These are phyloP conservation scores for Hansfordia pulvinata DNA, from an alignment of 2,329 filamentous ascomycete species.

Conservation along the genomic window DNA sequence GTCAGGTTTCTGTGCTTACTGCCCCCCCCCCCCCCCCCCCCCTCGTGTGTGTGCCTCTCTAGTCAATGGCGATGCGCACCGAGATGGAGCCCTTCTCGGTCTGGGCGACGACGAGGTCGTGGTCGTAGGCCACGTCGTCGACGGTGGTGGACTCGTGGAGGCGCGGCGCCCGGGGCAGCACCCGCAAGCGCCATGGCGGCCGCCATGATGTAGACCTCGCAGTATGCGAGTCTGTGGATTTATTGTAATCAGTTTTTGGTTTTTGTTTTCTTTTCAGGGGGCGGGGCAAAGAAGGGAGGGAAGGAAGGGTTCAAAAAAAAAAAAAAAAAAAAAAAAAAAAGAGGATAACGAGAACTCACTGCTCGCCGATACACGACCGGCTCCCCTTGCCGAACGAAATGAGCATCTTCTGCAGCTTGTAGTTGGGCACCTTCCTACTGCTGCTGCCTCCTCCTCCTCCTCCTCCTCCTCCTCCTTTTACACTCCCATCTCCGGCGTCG, in stretches of 20 bases:
- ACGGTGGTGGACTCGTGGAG: neutral
- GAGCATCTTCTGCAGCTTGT: slow-evolving; percentile 1
- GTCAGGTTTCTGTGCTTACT: too few relatives aligned
- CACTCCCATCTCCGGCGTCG: too few relatives aligned
- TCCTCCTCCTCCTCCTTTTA: too few relatives aligned
- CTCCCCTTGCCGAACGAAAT: slow-evolving; percentile 6
- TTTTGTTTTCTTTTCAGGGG: neutral
- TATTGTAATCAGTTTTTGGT: neutral
- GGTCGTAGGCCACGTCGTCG: neutral
- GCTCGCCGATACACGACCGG: slow-evolving; percentile 9
- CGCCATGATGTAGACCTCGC: slow-evolving; percentile 1
- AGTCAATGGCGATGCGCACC: neutral
- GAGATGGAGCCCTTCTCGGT: slow-evolving; percentile 1
- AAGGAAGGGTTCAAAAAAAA: slow-evolving; percentile 1
- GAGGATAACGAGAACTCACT: slow-evolving; percentile 1
- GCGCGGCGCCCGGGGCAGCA: neutral
- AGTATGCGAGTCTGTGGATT: slow-evolving; percentile 1
- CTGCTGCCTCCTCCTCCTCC: too few relatives aligned
- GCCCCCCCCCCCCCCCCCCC: too few relatives aligned
- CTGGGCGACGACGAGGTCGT: neutral
- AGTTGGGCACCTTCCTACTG: too few relatives aligned
- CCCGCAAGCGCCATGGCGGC: slow-evolving; percentile 1
- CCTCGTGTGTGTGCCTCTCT: too few relatives aligned
- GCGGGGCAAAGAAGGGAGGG: slow-evolving; percentile 1
- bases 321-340: slow-evolving; percentile 3